phyloP scores from a whole-genome alignment of 2,329 filamentous ascomycete species.

The Trichoderma sp. region DNA sequence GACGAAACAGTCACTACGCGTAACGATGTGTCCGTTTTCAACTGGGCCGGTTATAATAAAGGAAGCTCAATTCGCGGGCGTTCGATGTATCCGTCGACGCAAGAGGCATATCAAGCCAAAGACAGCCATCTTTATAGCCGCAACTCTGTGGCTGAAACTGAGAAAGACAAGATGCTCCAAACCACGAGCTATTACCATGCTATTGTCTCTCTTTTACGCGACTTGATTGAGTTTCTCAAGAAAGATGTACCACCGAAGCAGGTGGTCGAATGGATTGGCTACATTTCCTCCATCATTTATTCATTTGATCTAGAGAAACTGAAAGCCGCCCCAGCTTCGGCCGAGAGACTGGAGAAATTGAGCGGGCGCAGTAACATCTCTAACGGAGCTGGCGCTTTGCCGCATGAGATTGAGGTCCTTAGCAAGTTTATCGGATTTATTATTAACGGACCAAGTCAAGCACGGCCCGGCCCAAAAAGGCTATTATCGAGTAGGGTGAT shows the following conservation, averaged over 20 bases:
- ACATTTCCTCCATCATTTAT: not conserved
- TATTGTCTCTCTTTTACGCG: conserved; percentile 5
- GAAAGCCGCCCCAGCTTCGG: not conserved
- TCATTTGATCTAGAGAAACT: not conserved
- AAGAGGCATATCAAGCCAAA: conserved; percentile 14
- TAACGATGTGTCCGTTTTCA: conserved; percentile 27
- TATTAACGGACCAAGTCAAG: not conserved
- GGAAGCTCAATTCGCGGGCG: conserved; percentile 27
- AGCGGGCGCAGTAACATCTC: not conserved
- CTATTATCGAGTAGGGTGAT: not conserved
- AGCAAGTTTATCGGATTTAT: conserved; percentile 19
- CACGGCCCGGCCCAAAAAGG: not conserved
- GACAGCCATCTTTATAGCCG: not conserved
- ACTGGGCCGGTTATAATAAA: conserved; percentile 25
- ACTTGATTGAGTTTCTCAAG: conserved; percentile 20
- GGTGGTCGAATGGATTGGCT: conserved; percentile 20
- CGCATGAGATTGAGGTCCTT: conserved; percentile 16
- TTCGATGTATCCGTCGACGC: conserved; percentile 28
- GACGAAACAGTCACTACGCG: conserved; percentile 25
- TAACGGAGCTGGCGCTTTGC: not conserved
- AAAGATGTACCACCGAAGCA: conserved; percentile 9
- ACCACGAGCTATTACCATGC: conserved; percentile 15
- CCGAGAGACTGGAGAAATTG: not conserved
- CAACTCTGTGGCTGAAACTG: conserved; percentile 2
- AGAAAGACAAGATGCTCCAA: conserved; percentile 4